phyloP scores from a whole-genome alignment of 805 yeast species.

The Saturnispora zaruensis region DNA sequence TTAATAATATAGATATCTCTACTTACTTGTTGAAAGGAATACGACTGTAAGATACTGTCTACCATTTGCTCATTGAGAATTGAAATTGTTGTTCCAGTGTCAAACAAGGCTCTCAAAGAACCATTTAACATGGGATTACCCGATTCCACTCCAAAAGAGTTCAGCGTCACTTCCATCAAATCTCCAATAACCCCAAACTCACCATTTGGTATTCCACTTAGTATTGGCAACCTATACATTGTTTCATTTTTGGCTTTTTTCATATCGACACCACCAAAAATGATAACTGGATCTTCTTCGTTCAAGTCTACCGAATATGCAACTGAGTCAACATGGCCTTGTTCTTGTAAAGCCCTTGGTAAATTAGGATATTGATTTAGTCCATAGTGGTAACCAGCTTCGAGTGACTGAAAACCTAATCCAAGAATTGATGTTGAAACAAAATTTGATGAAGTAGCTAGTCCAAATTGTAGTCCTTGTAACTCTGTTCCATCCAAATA shows the following conservation, averaged over 20 bases:
- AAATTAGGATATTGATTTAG: slow-evolving; percentile 2
- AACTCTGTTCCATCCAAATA: background rate
- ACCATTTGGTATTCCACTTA: background rate
- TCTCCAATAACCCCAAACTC: background rate
- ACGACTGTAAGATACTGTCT: background rate
- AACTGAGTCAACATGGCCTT: background rate
- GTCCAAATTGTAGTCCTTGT: slow-evolving; percentile 1
- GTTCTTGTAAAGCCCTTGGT: background rate
- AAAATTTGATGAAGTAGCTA: background rate
- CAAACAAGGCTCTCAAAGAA: background rate
- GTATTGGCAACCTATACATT: background rate
- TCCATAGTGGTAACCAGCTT: slow-evolving; percentile 1
- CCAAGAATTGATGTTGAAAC: slow-evolving; percentile 1
- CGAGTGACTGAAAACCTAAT: background rate
- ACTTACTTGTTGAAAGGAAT: background rate
- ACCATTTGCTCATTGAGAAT: background rate
- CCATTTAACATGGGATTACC: slow-evolving; percentile 1
- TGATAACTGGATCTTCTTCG: background rate
- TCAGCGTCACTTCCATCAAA: slow-evolving; percentile 1
- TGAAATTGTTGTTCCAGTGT: slow-evolving; percentile 6
- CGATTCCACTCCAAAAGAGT: background rate
- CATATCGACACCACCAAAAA: slow-evolving; percentile 8
- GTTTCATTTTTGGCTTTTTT: background rate
- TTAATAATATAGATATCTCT: slow-evolving; percentile 1
- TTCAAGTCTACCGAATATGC: slow-evolving; percentile 1